These are phyloP conservation scores for Sonneratia caseolaris DNA, from an alignment of 345 rosid species.

Conservation along the genomic window DNA sequence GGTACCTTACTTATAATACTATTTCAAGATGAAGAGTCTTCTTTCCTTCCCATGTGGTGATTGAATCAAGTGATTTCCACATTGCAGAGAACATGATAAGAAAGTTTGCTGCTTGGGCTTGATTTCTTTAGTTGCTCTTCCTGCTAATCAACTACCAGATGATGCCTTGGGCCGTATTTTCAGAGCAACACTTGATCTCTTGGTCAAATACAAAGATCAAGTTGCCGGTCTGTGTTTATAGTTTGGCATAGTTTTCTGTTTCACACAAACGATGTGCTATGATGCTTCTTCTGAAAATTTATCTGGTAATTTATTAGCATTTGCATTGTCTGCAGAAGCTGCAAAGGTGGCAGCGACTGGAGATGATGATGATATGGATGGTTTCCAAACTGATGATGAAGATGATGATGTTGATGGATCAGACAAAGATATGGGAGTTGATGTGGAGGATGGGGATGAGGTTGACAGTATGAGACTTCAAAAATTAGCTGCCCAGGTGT, in stretches of 20 bases:
- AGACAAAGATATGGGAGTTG: constrained; percentile 93
- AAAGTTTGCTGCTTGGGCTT: constrained; percentile 98
- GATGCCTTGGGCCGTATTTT: constrained; percentile 87
- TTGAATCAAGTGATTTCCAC: constrained; percentile 13
- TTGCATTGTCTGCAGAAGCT: constrained; percentile 42
- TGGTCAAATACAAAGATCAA: constrained; percentile 87
- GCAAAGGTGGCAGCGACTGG: constrained; percentile 74
- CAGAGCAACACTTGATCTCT: constrained; percentile 74
- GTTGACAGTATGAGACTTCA: constrained; percentile 68
- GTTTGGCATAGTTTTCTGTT: not conserved
- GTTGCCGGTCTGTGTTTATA: constrained; percentile 50
- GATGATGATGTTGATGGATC: constrained; percentile 76
- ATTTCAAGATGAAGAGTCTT: not conserved
- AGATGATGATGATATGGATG: constrained; percentile 90
- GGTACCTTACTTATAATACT: constrained; percentile 29
- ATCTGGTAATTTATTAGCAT: not conserved
- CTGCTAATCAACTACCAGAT: constrained; percentile 71
- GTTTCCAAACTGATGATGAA: constrained; percentile 83
- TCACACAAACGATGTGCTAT: not conserved
- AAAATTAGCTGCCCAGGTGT: constrained; percentile 88
- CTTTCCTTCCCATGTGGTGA: not conserved
- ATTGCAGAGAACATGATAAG: constrained; percentile 83
- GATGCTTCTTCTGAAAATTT: not conserved
- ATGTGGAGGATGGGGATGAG: constrained; percentile 93
- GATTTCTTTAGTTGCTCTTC: constrained; percentile 75